Conservation (phyloP, 1,284 basidiomycete genomes). For the Ustilago shanxiensis region DNA sequence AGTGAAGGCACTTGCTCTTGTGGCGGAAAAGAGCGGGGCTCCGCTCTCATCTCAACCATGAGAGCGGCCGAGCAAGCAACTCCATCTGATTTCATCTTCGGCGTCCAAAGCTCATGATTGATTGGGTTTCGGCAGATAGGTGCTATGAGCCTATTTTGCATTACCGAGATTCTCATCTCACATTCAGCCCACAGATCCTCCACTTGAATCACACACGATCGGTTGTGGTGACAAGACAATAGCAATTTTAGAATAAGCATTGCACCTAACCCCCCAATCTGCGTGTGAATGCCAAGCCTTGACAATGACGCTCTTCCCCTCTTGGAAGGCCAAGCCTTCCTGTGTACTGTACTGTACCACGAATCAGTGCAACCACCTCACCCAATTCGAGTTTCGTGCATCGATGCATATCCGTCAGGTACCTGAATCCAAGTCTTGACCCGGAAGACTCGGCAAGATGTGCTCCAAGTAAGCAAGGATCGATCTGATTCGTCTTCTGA, state of each 20-base stretch:
- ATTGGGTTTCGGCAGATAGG: conserved; percentile 6
- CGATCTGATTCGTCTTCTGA: not conserved
- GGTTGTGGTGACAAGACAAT: not conserved
- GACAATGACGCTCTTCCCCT: not conserved
- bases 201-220: not conserved
- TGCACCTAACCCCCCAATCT: too few species aligned
- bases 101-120: not conserved
- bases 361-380: too few species aligned
- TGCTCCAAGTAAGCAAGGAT: not conserved
- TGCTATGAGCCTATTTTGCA: conserved; percentile 6
- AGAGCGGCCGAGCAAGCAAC: not conserved
- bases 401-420: too few species aligned
- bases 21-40: conserved; percentile 2
- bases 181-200: not conserved
- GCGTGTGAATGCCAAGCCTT: conserved; percentile 1
- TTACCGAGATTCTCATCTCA: conserved; percentile 5
- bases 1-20: not conserved
- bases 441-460: not conserved
- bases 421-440: too few species aligned
- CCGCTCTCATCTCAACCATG: not conserved
- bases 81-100: not conserved
- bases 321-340: not conserved
- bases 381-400: too few species aligned
- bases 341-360: too few species aligned
- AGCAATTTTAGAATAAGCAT: conserved; percentile 1